These are phyloP conservation scores for Trichosanthes truncata DNA, from an alignment of 306 rosid genomes.

Conservation along the genomic window DNA sequence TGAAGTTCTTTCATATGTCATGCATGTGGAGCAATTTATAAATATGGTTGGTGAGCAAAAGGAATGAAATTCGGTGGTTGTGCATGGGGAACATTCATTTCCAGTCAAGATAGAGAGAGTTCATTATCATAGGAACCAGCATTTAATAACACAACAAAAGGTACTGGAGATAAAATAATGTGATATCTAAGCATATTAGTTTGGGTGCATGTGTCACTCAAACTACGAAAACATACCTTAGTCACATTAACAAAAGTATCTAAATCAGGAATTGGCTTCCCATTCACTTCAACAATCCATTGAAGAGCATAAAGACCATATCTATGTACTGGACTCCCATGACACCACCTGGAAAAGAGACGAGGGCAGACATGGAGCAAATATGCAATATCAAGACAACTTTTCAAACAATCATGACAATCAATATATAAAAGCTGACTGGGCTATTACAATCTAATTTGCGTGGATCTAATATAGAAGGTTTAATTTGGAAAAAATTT, in stretches of 20 bases:
- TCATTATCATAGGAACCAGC: neutral
- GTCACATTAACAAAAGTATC: conserved; percentile 70
- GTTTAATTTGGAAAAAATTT: neutral
- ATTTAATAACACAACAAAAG: neutral
- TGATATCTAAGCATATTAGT: neutral
- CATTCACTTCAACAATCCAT: conserved; percentile 92
- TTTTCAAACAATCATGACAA: neutral
- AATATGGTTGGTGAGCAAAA: too few relatives aligned
- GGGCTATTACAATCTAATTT: neutral
- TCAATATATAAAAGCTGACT: neutral
- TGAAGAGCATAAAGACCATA: conserved; percentile 93
- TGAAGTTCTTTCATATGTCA: neutral
- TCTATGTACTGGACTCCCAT: conserved; percentile 94
- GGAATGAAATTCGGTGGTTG: too few relatives aligned
- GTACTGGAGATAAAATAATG: neutral
- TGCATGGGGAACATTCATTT: neutral
- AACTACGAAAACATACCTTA: conserved; percentile 37
- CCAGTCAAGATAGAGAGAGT: neutral
- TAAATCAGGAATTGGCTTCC: conserved; percentile 74
- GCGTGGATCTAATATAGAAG: neutral
- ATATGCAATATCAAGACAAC: neutral
- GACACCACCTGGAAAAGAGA: conserved; percentile 66
- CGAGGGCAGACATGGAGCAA: neutral
- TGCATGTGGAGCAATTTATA: too few relatives aligned
- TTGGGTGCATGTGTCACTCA: neutral